These are phyloP conservation scores for Candida fluviatilis DNA, from an alignment of 805 yeast genomes.

Conservation along the genomic window DNA sequence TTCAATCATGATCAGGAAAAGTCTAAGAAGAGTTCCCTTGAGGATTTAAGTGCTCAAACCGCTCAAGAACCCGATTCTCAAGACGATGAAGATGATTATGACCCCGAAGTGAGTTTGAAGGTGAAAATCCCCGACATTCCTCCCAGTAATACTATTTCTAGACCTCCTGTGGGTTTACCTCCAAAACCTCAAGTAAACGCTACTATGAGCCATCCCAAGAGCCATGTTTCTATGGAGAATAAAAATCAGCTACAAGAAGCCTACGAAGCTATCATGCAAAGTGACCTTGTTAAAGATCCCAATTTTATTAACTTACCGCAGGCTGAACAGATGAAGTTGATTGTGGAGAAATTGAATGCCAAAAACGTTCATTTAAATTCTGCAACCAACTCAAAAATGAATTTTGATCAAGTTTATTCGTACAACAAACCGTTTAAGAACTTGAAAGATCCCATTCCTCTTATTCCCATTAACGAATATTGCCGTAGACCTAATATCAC, in stretches of 20 bases:
- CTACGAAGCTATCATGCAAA: conserved; percentile 32
- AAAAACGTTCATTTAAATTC: conserved; percentile 26
- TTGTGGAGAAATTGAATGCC: conserved; percentile 34
- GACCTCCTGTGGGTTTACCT: conserved; percentile 19
- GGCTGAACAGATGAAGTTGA: conserved; percentile 27
- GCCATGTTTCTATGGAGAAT: conserved; percentile 8
- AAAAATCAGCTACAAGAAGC: conserved; percentile 25
- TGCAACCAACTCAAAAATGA: conserved; percentile 11
- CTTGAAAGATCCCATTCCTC: conserved; percentile 27
- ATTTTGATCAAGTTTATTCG: conserved; percentile 44
- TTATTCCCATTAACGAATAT: conserved; percentile 38
- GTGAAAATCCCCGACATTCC: conserved; percentile 4
- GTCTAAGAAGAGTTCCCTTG: background rate
- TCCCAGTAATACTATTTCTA: background rate
- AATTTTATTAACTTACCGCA: conserved; percentile 34
- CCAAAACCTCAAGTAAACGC: conserved; percentile 26
- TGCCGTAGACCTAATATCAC: conserved; percentile 59
- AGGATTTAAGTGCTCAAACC: conserved; percentile 4
- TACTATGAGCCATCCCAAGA: conserved; percentile 1
- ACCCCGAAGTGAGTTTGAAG: conserved; percentile 20
- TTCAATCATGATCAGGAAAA: background rate
- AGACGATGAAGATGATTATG: conserved; percentile 25
- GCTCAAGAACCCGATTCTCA: conserved; percentile 13
- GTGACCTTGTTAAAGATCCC: conserved; percentile 30
- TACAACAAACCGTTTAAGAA: conserved; percentile 32